Evolutionary conservation across 345 rosid genomes (phyloP).

Genomic region (Viola odorata): DNA sequence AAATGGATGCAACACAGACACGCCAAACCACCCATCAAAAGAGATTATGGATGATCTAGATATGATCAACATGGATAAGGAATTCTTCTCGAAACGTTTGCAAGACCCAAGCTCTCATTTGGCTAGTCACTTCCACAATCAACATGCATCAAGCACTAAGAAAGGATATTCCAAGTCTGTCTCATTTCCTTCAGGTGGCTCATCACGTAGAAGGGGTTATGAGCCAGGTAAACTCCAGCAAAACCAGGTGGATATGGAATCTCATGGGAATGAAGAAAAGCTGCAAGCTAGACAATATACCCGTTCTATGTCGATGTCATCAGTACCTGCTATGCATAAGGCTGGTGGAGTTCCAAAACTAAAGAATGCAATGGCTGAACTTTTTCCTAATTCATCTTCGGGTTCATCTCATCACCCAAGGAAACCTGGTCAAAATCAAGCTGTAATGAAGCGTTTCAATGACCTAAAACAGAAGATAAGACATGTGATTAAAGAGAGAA

Average conservation of each 20-base stretch:
- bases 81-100: slow-evolving; percentile 38
- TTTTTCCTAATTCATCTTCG: slow-evolving; percentile 18
- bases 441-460: slow-evolving; percentile 50
- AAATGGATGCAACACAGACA: slow-evolving; percentile 21
- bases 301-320: slow-evolving; percentile 24
- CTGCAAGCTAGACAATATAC: slow-evolving; percentile 11
- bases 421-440: slow-evolving; percentile 33
- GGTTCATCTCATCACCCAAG: slow-evolving; percentile 28
- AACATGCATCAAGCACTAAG: slow-evolving; percentile 25
- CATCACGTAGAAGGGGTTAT: slow-evolving; percentile 15
- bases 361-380: slow-evolving; percentile 19
- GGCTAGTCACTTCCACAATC: slow-evolving; percentile 41
- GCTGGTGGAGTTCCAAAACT: slow-evolving; percentile 27
- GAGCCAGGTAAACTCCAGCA: slow-evolving; percentile 10
- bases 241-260: slow-evolving; percentile 4
- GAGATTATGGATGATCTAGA: slow-evolving; percentile 47
- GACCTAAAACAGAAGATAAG: slow-evolving; percentile 62
- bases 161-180: slow-evolving; percentile 32
- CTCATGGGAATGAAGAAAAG: slow-evolving; percentile 6
- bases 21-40: slow-evolving; percentile 28
- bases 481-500: slow-evolving; percentile 50
- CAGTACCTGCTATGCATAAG: slow-evolving; percentile 25
- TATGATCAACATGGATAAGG: slow-evolving; percentile 47
- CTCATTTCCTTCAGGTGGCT: slow-evolving; percentile 40
- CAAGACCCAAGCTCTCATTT: slow-evolving; percentile 52